Conservation (phyloP, 1,139 yeast genomes). For the Hemisphaericaspora xylanilytica region DNA sequence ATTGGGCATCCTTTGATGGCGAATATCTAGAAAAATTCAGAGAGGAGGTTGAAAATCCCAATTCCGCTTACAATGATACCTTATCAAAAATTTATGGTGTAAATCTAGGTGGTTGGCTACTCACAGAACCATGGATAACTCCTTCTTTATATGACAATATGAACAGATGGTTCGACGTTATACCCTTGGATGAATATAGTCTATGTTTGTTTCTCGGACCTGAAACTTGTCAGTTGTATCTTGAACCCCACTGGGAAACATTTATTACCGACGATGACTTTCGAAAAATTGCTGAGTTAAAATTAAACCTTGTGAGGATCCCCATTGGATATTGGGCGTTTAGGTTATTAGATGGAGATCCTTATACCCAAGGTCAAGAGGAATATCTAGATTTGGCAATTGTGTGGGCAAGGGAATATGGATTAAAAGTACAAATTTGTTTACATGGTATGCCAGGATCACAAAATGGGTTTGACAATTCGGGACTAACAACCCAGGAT, state of each 20-base stretch:
- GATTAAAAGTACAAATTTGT: conserved; percentile 22
- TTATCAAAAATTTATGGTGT: conserved; percentile 20
- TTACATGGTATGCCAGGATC: conserved; percentile 30
- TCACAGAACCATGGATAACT: conserved; percentile 29
- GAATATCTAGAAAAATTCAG: neutral
- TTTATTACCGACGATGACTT: conserved; percentile 22
- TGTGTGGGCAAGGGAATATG: conserved; percentile 20
- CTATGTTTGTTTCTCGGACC: conserved; percentile 16
- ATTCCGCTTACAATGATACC: conserved; percentile 6
- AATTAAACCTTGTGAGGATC: conserved; percentile 23
- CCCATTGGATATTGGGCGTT: conserved; percentile 32
- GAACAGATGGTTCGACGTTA: conserved; percentile 10
- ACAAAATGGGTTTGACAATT: conserved; percentile 30
- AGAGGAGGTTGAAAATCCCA: conserved; percentile 2
- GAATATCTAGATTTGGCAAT: conserved; percentile 23
- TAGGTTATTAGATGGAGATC: conserved; percentile 18
- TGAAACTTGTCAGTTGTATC: conserved; percentile 10
- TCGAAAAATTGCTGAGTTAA: conserved; percentile 17
- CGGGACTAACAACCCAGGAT: conserved; percentile 18
- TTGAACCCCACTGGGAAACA: conserved; percentile 21
- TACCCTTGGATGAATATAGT: conserved; percentile 24
- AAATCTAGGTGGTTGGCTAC: conserved; percentile 29
- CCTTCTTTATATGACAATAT: conserved; percentile 22
- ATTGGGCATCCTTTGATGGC: conserved; percentile 1
- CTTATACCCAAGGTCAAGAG: conserved; percentile 25